Evolutionary conservation across 768 basidiomycete species (phyloP).

Genomic region (Cantharellus anzutake): DNA sequence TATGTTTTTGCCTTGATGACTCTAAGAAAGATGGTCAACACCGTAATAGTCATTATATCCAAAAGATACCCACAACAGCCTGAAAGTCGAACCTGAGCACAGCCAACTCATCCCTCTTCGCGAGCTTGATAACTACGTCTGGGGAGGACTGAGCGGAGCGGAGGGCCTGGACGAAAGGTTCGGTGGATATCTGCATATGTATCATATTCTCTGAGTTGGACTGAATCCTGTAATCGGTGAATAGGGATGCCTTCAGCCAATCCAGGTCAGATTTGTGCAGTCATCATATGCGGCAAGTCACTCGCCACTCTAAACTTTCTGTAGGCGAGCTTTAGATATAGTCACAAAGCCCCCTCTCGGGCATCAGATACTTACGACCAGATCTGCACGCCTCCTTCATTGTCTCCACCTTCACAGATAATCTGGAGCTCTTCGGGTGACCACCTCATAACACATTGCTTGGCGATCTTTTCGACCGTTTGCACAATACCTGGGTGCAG

Average conservation of each 20-base stretch:
- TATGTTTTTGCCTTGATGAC: slow-evolving; percentile 41
- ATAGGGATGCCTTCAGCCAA: slow-evolving; percentile 26
- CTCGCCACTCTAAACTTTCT: slow-evolving; percentile 13
- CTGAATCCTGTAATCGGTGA: slow-evolving; percentile 65
- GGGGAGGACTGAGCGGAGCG: slow-evolving; percentile 32
- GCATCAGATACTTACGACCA: slow-evolving; percentile 39
- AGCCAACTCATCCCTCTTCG: slow-evolving; percentile 69
- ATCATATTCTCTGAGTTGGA: slow-evolving; percentile 74
- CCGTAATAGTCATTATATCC: background rate
- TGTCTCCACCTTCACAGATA: slow-evolving; percentile 58
- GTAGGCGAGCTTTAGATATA: background rate
- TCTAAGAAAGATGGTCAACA: slow-evolving; percentile 18
- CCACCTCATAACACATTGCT: slow-evolving; percentile 68
- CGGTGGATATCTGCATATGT: slow-evolving; percentile 48
- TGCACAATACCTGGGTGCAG: slow-evolving; percentile 45
- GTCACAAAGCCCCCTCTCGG: background rate
- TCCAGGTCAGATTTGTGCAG: background rate
- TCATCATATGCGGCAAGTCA: background rate
- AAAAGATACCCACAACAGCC: slow-evolving; percentile 12
- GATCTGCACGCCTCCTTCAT: slow-evolving; percentile 73
- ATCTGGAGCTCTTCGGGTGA: slow-evolving; percentile 55
- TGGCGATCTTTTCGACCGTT: slow-evolving; percentile 66
- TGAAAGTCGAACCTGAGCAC: slow-evolving; percentile 61
- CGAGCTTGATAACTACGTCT: slow-evolving; percentile 63
- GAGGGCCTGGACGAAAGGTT: slow-evolving; percentile 58